Evolutionary conservation across 345 rosid species (phyloP).

Genomic region (Populus nigra): DNA sequence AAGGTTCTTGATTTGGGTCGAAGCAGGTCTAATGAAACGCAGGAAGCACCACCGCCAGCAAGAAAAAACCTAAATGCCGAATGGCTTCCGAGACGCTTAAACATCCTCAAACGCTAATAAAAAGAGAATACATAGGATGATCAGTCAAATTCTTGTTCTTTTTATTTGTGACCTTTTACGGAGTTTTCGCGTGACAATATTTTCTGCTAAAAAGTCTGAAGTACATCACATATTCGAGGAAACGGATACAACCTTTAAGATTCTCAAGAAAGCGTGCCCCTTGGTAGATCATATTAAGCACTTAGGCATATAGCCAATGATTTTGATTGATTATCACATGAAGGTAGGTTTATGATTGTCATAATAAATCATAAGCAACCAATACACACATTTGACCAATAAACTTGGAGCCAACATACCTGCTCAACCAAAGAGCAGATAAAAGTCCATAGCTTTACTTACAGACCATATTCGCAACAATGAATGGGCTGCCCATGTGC

Average conservation of each 20-base stretch:
- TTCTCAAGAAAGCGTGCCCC: not conserved
- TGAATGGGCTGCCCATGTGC: not conserved
- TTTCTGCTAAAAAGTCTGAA: not conserved
- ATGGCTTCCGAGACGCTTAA: not conserved
- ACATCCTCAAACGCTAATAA: too few relatives aligned
- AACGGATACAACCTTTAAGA: not conserved
- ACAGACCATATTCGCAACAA: conserved; percentile 10
- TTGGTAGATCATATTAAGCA: not conserved
- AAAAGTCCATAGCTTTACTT: not conserved
- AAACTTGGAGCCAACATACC: not conserved
- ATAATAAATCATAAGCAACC: not conserved
- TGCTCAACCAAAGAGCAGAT: not conserved
- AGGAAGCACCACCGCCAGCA: not conserved
- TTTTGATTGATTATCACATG: not conserved
- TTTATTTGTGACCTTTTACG: not conserved
- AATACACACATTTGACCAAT: not conserved
- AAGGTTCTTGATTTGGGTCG: not conserved
- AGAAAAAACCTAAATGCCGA: not conserved
- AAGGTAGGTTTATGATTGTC: not conserved
- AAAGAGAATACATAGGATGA: too few relatives aligned
- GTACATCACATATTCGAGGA: not conserved
- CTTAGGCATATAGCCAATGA: not conserved
- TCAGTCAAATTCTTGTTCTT: too few relatives aligned
- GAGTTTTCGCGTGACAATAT: not conserved
- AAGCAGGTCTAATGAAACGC: not conserved